These are phyloP conservation scores for Meyerozyma guilliermondii DNA, from an alignment of 1,139 yeast species.

Conservation along the genomic window DNA sequence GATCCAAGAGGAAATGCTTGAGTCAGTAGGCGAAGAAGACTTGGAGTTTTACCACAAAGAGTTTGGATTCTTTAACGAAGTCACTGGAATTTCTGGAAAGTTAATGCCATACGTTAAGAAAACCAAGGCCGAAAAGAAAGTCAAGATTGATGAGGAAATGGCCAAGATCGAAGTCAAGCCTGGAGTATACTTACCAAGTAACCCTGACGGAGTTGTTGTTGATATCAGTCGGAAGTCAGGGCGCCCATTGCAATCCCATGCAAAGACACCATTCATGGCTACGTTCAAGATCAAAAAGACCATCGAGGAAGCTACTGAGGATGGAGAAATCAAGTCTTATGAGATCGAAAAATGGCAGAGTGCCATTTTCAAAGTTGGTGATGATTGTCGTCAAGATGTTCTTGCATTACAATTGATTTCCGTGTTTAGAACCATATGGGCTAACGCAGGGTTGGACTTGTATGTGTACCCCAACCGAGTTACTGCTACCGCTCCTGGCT, in stretches of 20 bases:
- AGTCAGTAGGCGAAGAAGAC: slow-evolving; percentile 57
- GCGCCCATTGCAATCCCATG: slow-evolving; percentile 95
- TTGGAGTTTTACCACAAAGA: slow-evolving; percentile 71
- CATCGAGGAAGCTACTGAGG: slow-evolving; percentile 38
- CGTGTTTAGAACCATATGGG: slow-evolving; percentile 88
- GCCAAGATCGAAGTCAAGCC: slow-evolving; percentile 67
- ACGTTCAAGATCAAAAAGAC: slow-evolving; percentile 78
- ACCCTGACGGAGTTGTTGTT: slow-evolving; percentile 91
- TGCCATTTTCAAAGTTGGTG: slow-evolving; percentile 98
- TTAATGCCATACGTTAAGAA: slow-evolving; percentile 90
- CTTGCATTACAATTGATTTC: slow-evolving; percentile 89
- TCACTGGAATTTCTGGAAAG: slow-evolving; percentile 90
- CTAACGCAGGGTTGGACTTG: slow-evolving; percentile 78
- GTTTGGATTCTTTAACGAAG: slow-evolving; percentile 84
- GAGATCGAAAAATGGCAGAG: slow-evolving; percentile 72
- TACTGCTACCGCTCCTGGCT: slow-evolving; percentile 98
- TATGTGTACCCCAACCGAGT: slow-evolving; percentile 93
- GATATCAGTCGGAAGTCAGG: slow-evolving; percentile 93
- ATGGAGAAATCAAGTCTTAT: slow-evolving; percentile 27
- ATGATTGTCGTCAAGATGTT: slow-evolving; percentile 97
- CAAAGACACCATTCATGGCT: slow-evolving; percentile 98
- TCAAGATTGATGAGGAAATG: slow-evolving; percentile 96
- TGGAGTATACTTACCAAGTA: slow-evolving; percentile 91
- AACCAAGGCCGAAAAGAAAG: slow-evolving; percentile 93
- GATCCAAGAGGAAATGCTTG: slow-evolving; percentile 64